phyloP scores from a whole-genome alignment of 2,329 filamentous ascomycete genomes.

The Diplodia scrobiculata region DNA sequence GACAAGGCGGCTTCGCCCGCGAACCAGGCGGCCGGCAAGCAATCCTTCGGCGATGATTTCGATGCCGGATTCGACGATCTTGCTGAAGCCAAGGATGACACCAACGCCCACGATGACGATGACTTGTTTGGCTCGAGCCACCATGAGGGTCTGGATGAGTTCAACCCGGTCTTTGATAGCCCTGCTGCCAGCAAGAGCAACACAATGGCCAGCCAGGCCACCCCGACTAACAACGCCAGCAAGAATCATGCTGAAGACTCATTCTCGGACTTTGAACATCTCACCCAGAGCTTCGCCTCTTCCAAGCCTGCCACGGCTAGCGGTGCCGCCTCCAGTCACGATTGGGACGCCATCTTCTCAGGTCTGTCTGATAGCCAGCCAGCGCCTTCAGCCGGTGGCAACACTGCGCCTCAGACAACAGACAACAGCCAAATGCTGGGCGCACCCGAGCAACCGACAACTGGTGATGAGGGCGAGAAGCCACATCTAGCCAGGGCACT shows the following conservation, averaged over 20 bases:
- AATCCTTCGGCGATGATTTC: slow-evolving; percentile 70
- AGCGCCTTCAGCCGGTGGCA: slow-evolving; percentile 32
- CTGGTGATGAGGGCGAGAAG: slow-evolving; percentile 21
- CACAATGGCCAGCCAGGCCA: slow-evolving; percentile 50
- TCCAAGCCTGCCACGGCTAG: slow-evolving; percentile 45
- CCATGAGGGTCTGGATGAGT: slow-evolving; percentile 71
- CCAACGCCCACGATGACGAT: slow-evolving; percentile 67
- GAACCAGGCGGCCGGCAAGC: slow-evolving; percentile 32
- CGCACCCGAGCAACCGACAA: neutral
- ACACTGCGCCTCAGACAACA: slow-evolving; percentile 42
- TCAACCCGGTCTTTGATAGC: slow-evolving; percentile 80
- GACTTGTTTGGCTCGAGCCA: slow-evolving; percentile 68
- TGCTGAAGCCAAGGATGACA: slow-evolving; percentile 77
- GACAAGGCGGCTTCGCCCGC: slow-evolving; percentile 34
- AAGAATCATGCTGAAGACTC: slow-evolving; percentile 45
- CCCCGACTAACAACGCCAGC: slow-evolving; percentile 37
- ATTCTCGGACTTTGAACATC: slow-evolving; percentile 55
- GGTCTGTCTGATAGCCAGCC: slow-evolving; percentile 61
- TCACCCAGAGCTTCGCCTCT: slow-evolving; percentile 47
- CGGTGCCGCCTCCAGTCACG: slow-evolving; percentile 58
- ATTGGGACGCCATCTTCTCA: slow-evolving; percentile 95
- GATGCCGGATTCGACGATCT: slow-evolving; percentile 81
- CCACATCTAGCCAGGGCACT: slow-evolving; percentile 66
- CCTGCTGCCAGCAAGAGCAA: slow-evolving; percentile 54
- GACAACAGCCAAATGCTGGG: slow-evolving; percentile 38